Evolutionary conservation across 768 basidiomycete genomes (phyloP), one percentile per base, ranked within the genome.

Genomic region (Paxillus involutus): DNA sequence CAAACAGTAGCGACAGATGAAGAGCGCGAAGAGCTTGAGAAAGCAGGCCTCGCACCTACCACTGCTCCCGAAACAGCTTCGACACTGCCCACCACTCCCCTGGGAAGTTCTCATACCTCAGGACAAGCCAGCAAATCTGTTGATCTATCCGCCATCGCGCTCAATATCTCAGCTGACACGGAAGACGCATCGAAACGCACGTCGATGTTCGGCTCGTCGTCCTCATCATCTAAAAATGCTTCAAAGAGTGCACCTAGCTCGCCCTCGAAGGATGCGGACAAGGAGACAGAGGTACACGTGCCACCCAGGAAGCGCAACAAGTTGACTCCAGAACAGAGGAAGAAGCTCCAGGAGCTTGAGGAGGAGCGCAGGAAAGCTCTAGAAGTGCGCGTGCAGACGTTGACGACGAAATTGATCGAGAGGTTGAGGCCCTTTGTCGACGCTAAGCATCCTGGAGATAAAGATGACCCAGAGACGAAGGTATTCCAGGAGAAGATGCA

Each of bases 1-100:
- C 82, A 86, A 33, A 89, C 89, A 6, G 89, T 94, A 77, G 89
- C 94, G 84, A 83, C 88, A 0, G 94, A 95, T 6, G 97, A 98
- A 64, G 96, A 97, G 65, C 88, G 88, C 71, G 87, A 86, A 11
- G 94, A 92, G 59, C 80, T 93, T 58, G 91, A 93, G 72, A 84
- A 80, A 54, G 85, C 86, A 56, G 78, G 86, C 68, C 84, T 65
- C 37, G 56, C 68, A 17, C 59, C 63, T 16, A 58, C 62, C 12
- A 55, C 59, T 11, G 47, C 55, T 41, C 56, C 53, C 42, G 63
- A 57, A 41, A 59, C 47, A 11, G 44, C 5, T 11, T 12, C 61
- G n/a, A 56, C 58, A 32, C 64, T 56, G 2, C 63, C 62, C 6
- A 51, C 56, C 16, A 62, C 64, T 35, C 62, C 63, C 41, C 41